Evolutionary conservation across 345 rosid species (phyloP).

Genomic region (Citrus glauca): DNA sequence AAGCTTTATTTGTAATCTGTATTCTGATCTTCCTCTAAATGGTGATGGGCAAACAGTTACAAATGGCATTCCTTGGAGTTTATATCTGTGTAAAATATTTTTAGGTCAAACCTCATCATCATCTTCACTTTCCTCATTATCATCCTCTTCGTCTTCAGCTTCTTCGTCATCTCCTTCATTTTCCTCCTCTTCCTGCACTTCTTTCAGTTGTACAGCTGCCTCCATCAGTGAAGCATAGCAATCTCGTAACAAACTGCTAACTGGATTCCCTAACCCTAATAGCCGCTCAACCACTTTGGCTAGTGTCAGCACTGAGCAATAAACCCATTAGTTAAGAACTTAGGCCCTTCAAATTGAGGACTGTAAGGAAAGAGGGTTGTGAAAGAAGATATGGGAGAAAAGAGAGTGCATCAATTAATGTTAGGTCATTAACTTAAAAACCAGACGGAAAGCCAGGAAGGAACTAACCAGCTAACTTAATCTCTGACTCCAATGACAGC

Average conservation of each 20-base stretch:
- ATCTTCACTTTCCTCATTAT: slow-evolving; percentile 29
- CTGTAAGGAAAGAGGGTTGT: background rate
- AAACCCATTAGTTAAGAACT: slow-evolving; percentile 3
- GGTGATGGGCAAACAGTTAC: background rate
- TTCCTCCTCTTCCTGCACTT: slow-evolving; percentile 50
- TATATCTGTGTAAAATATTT: background rate
- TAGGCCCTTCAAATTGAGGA: background rate
- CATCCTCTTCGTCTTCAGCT: slow-evolving; percentile 35
- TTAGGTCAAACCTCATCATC: slow-evolving; percentile 48
- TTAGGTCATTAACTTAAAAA: background rate
- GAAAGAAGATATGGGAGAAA: background rate
- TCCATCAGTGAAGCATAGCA: slow-evolving; percentile 63
- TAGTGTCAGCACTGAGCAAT: slow-evolving; percentile 55
- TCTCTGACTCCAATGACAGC: slow-evolving; percentile 46
- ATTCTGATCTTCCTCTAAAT: background rate
- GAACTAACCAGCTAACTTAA: slow-evolving; percentile 59
- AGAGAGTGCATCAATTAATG: background rate
- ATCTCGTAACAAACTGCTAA: slow-evolving; percentile 34
- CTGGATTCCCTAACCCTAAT: slow-evolving; percentile 38
- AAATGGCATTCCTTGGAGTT: background rate
- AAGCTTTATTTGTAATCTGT: background rate
- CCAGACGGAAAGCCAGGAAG: background rate
- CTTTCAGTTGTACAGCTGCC: slow-evolving; percentile 49
- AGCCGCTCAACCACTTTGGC: slow-evolving; percentile 59
- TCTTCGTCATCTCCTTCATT: slow-evolving; percentile 45